These are phyloP conservation scores for Globisporangium heterothallicum DNA, from an alignment of 352 stramenopile species.

Conservation along the genomic window DNA sequence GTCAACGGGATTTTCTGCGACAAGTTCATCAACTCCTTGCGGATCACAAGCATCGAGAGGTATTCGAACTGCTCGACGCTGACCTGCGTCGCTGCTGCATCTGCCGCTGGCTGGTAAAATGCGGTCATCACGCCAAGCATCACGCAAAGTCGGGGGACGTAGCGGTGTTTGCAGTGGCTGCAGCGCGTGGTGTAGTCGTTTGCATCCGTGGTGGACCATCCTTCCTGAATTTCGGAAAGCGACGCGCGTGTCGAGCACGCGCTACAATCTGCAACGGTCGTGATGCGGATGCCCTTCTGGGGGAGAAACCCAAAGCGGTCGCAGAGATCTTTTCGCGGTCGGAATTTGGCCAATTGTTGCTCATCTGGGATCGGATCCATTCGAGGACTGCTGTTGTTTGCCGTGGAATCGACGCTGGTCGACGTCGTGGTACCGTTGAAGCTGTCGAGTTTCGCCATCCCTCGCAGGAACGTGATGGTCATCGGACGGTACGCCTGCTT, in stretches of 20 bases:
- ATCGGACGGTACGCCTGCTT: conserved; percentile 40
- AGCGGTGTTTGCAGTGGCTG: conserved; percentile 20
- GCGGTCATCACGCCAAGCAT: conserved; percentile 30
- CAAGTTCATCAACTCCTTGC: conserved; percentile 37
- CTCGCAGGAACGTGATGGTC: conserved; percentile 40
- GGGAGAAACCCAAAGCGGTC: conserved; percentile 43
- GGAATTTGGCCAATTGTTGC: conserved; percentile 2
- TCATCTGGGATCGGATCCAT: not conserved
- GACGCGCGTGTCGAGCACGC: conserved; percentile 25
- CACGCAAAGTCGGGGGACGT: conserved; percentile 30
- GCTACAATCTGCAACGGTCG: conserved; percentile 31
- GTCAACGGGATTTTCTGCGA: conserved; percentile 31
- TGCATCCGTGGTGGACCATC: conserved; percentile 23
- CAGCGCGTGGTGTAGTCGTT: conserved; percentile 43
- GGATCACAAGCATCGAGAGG: conserved; percentile 36
- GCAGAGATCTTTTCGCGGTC: conserved; percentile 26
- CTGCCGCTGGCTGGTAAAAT: conserved; percentile 11
- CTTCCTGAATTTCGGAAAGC: conserved; percentile 27
- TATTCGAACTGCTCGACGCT: conserved; percentile 39
- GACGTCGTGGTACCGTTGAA: not conserved
- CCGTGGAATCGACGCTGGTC: not conserved
- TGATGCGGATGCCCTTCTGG: conserved; percentile 30
- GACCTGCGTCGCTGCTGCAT: not conserved
- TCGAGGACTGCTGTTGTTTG: conserved; percentile 4
- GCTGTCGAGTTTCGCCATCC: conserved; percentile 22